Evolutionary conservation across 176 grass and related monocot species (phyloP).

Genomic region (Musa troglodytarum): DNA sequence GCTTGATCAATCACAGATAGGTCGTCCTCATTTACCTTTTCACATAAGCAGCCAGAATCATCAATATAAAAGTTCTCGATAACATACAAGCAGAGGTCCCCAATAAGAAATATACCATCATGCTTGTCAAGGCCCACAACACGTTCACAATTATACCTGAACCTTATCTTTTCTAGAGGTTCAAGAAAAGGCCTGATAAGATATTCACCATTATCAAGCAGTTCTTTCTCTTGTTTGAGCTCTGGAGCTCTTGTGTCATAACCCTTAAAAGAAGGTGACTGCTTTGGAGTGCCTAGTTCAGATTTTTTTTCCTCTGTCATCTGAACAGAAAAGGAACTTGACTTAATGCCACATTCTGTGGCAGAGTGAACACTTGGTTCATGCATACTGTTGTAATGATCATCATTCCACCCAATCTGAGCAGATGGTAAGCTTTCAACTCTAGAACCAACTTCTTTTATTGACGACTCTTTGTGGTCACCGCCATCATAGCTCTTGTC

Average conservation of each 20-base stretch:
- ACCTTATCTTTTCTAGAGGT: slow-evolving; percentile 81
- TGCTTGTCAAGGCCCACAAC: slow-evolving; percentile 91
- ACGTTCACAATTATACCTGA: slow-evolving; percentile 89
- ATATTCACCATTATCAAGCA: slow-evolving; percentile 92
- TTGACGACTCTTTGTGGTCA: slow-evolving; percentile 44
- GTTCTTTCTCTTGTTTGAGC: slow-evolving; percentile 74
- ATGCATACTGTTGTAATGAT: slow-evolving; percentile 62
- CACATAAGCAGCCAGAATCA: slow-evolving; percentile 73
- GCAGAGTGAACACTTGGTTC: slow-evolving; percentile 89
- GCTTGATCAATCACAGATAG: slow-evolving; percentile 97
- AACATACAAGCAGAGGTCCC: slow-evolving; percentile 88
- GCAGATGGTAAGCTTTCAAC: slow-evolving; percentile 42
- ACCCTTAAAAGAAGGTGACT: slow-evolving; percentile 42
- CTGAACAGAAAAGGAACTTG: slow-evolving; percentile 63
- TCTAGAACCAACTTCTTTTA: slow-evolving; percentile 61
- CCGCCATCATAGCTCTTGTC: slow-evolving; percentile 47
- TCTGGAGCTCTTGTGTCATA: slow-evolving; percentile 64
- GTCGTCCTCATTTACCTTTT: slow-evolving; percentile 83
- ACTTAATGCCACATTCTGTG: slow-evolving; percentile 69
- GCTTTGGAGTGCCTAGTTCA: slow-evolving; percentile 67
- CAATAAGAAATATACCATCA: slow-evolving; percentile 95
- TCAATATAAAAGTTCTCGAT: slow-evolving; percentile 99
- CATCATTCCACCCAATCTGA: slow-evolving; percentile 72
- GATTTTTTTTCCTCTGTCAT: slow-evolving; percentile 67
- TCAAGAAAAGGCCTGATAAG: slow-evolving; percentile 93